Evolutionary conservation across 208 protist species (phyloP), one percentile per base, ranked within the genome.

Genomic region (Wallacemonas sp.): DNA sequence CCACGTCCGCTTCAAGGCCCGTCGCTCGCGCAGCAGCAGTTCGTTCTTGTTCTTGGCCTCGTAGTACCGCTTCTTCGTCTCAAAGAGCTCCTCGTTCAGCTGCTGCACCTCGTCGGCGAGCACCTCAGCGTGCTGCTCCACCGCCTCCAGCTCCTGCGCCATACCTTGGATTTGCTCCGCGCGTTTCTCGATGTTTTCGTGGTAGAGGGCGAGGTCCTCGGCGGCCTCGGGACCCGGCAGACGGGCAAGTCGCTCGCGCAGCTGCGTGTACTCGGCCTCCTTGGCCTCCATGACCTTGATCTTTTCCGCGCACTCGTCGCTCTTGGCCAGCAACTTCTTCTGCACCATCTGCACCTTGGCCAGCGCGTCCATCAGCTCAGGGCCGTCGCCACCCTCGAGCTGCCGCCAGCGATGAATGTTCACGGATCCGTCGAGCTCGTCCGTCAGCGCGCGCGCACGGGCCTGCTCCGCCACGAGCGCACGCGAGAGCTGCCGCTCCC

Each of bases 381-480:
- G 98, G 49, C 98, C 96, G 3, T 59, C 52, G 45, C 87, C 96
- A 36, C 97, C 98, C 57, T 99, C 97, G 12, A 99, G 76, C 49
- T 93, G 93, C 33, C 98, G 84, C 98, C 98, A 99, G 52, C 98
- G 77, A 80, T 99, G 98, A 22, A 99, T 90, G 77, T 99, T 99
- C 70, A 98, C 97, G 18, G 97, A 98, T 36, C 95, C 98, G 77
- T 98, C 79, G 1, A 99, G 81, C 79, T 99, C 98, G 63, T 99
- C 97, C 1, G 83, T 84, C 20, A 99, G 80, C 8, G 97, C 98
- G 23, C 96, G 93, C 22, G 91, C 90, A 14, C 96, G 95, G 12
- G 80, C 90, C 14, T 86, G 79, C 70, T 98, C 94, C 41, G 88
- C 76, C 44, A 98, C 76, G 25, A 99, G 82, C 61, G 97, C 84